Evolutionary conservation across 768 basidiomycete species (phyloP), one percentile per base, ranked within the genome.

Genomic region (Tylopilus subfusipes): DNA sequence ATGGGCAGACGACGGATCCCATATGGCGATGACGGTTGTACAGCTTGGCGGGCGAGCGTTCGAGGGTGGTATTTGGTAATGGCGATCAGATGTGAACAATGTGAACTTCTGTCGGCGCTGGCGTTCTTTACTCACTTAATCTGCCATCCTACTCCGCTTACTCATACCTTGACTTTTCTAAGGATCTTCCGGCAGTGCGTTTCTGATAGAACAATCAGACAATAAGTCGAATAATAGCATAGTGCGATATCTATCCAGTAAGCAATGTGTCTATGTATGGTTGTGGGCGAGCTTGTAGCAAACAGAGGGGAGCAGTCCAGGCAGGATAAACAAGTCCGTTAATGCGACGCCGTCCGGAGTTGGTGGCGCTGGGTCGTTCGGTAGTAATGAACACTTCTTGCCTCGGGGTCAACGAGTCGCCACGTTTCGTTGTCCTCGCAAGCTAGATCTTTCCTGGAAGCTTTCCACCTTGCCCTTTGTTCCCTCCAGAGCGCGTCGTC

Each of bases 401-500:
- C 40, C 33, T 59, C 55, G 8, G 56, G 40, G 36, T 66, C 61
- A 13, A 50, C 2, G 34, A 58, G 40, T 34, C 42, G 54, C 45
- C 54, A 25, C 44, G 42, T 42, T 12, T 56, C 50, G 6, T 55
- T 36, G 16, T 31, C 38, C 33, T 44, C 57, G 16, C n/a, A 10
- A 27, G 42, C 49, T 5, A 40, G 12, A 5, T 64, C 57, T 29
- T 57, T 68, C 42, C 55, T 62, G 2, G 57, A 62, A 31, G 59
- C 61, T 52, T 53, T 63, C 65, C 71, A 61, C 64, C 60, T 66
- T 50, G 73, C 66, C 58, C 73, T 71, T 48, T 73, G 73, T 21
- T 67, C 65, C 48, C 68, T 71, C 59, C 77, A 75, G 42, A 82
- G 53, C 12, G 68, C 69, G n/a, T 72, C 67, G 11, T 47, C 68